These are phyloP conservation scores for Blastobotrys malaysiensis DNA, from an alignment of 1,139 yeast species.

Conservation along the genomic window DNA sequence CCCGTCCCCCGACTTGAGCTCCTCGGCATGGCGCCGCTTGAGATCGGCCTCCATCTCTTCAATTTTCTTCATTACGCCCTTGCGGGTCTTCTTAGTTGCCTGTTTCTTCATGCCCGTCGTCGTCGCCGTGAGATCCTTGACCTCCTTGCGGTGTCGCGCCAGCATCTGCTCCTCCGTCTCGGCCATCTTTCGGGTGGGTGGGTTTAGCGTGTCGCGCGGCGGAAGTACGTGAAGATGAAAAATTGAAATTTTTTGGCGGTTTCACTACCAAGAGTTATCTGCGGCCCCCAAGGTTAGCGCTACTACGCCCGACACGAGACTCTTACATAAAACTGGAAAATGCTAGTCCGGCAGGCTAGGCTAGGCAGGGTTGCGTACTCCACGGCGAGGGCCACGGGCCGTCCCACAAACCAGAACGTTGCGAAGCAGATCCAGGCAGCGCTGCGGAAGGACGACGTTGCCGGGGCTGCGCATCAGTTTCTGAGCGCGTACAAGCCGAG, in stretches of 20 bases:
- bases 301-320: too few species aligned
- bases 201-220: neutral
- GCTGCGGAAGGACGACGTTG: conserved; percentile 3
- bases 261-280: neutral
- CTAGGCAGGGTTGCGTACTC: neutral
- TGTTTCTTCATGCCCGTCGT: conserved; percentile 76
- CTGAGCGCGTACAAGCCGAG: conserved; percentile 7
- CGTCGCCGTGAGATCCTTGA: conserved; percentile 57
- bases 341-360: neutral
- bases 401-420: neutral
- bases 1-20: conserved; percentile 9
- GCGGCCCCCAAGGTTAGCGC: too few species aligned
- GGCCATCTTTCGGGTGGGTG: neutral
- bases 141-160: conserved; percentile 64
- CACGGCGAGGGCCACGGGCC: neutral
- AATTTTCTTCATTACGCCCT: conserved; percentile 49
- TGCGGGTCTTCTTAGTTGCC: conserved; percentile 64
- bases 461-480: conserved; percentile 7
- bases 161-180: conserved; percentile 50
- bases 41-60: conserved; percentile 53
- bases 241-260: neutral
- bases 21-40: conserved; percentile 42
- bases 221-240: neutral
- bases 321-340: too few species aligned
- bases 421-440: neutral